Percentiles rank a stretch among this genome's conserved stretches.
Conservation (phyloP, 345 rosid genomes). For the Citrus unshiu region DNA sequence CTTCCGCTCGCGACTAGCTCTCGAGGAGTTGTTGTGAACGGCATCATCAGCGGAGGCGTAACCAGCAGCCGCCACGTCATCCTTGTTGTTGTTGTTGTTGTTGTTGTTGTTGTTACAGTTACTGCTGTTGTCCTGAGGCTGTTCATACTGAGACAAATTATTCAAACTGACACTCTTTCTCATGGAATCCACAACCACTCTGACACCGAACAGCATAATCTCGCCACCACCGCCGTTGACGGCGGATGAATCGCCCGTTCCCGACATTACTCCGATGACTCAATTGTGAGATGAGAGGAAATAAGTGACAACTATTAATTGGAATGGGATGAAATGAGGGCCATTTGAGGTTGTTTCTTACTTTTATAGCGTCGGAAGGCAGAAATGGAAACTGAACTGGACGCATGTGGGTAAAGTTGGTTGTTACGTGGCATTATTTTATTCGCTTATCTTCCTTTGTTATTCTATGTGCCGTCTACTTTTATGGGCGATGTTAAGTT, state of each 20-base stretch:
- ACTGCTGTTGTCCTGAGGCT: slow-evolving; percentile 27
- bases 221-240: slow-evolving; percentile 30
- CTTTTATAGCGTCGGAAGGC: neutral
- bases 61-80: slow-evolving; percentile 35
- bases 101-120: slow-evolving; percentile 7
- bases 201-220: slow-evolving; percentile 87
- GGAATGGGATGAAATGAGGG: no score
- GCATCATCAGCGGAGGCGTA: slow-evolving; percentile 85
- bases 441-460: neutral
- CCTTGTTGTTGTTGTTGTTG: slow-evolving; percentile 23
- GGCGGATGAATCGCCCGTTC: neutral
- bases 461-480: neutral
- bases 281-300: neutral
- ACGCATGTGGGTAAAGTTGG: neutral
- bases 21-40: slow-evolving; percentile 34
- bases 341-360: neutral
- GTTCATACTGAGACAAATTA: slow-evolving; percentile 75
- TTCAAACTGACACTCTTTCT: slow-evolving; percentile 91
- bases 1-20: slow-evolving; percentile 60
- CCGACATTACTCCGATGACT: neutral
- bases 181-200: slow-evolving; percentile 87
- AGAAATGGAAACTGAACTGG: slow-evolving; percentile 8
- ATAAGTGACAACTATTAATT: neutral
- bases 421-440: slow-evolving; percentile 5
- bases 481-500: no score